These are phyloP conservation scores for Cystofilobasidium bisporidii DNA, from an alignment of 768 basidiomycete species.

Conservation along the genomic window DNA sequence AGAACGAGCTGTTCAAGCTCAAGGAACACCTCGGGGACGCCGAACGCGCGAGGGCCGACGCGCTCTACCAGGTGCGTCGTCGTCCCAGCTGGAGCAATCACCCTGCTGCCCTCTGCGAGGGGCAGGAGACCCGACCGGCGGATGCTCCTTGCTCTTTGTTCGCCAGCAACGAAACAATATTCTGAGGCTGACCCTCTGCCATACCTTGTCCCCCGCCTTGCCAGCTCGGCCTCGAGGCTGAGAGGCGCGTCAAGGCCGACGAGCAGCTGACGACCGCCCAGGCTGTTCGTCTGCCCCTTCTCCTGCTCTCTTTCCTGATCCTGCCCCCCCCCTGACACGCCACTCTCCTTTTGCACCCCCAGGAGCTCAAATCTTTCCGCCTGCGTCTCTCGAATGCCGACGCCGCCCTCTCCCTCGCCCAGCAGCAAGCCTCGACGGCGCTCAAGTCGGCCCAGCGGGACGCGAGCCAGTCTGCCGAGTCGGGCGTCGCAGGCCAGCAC, in stretches of 20 bases:
- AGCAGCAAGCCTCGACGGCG: not conserved
- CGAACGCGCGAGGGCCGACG: conserved; percentile 31
- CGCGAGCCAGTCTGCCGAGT: conserved; percentile 1
- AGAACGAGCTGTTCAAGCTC: conserved; percentile 36
- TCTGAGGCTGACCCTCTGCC: too few relatives aligned
- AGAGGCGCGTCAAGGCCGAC: conserved; percentile 32
- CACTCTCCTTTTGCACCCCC: not conserved
- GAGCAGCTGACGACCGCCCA: conserved; percentile 27
- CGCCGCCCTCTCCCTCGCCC: conserved; percentile 30
- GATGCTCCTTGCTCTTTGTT: too few relatives aligned
- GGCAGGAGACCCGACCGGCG: too few relatives aligned
- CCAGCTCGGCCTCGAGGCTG: conserved; percentile 35
- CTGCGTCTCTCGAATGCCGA: conserved; percentile 37
- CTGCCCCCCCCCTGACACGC: not conserved
- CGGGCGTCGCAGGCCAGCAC: not conserved
- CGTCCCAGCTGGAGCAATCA: too few relatives aligned
- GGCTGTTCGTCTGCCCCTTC: conserved; percentile 25
- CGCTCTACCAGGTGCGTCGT: conserved; percentile 33
- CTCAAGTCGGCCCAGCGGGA: conserved; percentile 7
- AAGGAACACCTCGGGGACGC: conserved; percentile 4
- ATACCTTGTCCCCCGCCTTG: too few relatives aligned
- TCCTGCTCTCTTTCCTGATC: not conserved
- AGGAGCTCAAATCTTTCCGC: conserved; percentile 35
- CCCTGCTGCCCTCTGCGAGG: not conserved
- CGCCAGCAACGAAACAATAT: too few relatives aligned